phyloP scores from a whole-genome alignment of 768 basidiomycete species.

The Suillus paluster region DNA sequence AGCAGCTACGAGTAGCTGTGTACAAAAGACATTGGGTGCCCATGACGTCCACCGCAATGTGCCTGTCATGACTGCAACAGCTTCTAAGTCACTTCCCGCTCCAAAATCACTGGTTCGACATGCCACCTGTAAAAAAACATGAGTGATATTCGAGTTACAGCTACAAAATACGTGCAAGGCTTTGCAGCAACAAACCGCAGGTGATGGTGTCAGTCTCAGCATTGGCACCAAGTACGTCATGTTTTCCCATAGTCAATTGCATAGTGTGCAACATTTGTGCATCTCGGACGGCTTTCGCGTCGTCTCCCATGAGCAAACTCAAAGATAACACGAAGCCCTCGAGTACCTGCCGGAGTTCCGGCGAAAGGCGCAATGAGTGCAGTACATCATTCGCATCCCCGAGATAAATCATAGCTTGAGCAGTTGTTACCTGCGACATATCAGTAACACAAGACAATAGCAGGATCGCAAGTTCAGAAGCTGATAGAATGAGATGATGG shows the following conservation, averaged over 20 bases:
- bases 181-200: constrained; percentile 61
- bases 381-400: constrained; percentile 58
- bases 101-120: constrained; percentile 65
- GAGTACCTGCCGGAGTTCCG: constrained; percentile 56
- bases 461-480: constrained; percentile 66
- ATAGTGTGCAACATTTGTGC: constrained; percentile 71
- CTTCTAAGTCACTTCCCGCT: constrained; percentile 57
- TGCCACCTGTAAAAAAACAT: constrained; percentile 48
- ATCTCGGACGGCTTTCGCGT: constrained; percentile 70
- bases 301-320: constrained; percentile 66
- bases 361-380: constrained; percentile 54
- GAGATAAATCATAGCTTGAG: constrained; percentile 56
- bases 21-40: constrained; percentile 67
- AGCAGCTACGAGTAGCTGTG: constrained; percentile 67
- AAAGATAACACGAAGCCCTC: constrained; percentile 64
- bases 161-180: constrained; percentile 52
- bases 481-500: constrained; percentile 60
- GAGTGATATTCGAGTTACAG: constrained; percentile 3
- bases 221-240: constrained; percentile 56
- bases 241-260: constrained; percentile 61
- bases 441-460: constrained; percentile 65
- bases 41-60: constrained; percentile 66
- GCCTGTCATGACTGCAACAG: constrained; percentile 57
- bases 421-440: constrained; percentile 61
- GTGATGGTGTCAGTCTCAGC: constrained; percentile 70